Conservation (phyloP, 257 asterid species). For the Solanum chmielewskii region DNA sequence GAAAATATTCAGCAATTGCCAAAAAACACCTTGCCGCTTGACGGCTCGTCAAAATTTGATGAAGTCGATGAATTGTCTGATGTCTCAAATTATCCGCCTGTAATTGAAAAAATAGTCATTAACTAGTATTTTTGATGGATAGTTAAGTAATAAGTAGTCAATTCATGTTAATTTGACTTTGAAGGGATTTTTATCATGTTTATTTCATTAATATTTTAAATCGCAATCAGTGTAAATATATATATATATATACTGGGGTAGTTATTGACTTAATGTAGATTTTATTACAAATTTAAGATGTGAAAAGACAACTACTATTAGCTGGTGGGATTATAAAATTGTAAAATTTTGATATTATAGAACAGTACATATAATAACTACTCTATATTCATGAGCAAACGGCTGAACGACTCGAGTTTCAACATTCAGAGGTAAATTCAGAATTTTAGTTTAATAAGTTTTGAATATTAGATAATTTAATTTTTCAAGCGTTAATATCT, state of each 20-base stretch:
- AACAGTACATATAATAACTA: neutral
- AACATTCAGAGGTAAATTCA: neutral
- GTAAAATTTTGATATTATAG: neutral
- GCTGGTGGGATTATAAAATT: neutral
- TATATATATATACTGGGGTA: neutral
- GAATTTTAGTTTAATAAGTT: neutral
- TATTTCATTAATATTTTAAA: neutral
- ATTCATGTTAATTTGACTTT: neutral
- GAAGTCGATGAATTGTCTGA: slow-evolving; percentile 56
- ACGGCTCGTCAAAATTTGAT: slow-evolving; percentile 48
- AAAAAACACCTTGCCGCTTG: slow-evolving; percentile 69
- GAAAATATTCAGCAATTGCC: slow-evolving; percentile 67
- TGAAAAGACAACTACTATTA: neutral
- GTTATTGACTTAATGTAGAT: neutral
- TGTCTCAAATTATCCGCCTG: slow-evolving; percentile 79
- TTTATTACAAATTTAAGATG: neutral
- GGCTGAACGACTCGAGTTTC: neutral
- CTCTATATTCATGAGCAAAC: neutral
- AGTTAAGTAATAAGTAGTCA: neutral
- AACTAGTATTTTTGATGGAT: neutral
- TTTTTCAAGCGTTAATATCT: neutral
- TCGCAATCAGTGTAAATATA: neutral
- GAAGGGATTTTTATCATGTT: neutral
- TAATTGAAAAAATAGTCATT: neutral
- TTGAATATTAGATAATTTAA: neutral